Evolutionary conservation across 1,284 basidiomycete genomes (phyloP).

Genomic region (Clitocybe nebularis): DNA sequence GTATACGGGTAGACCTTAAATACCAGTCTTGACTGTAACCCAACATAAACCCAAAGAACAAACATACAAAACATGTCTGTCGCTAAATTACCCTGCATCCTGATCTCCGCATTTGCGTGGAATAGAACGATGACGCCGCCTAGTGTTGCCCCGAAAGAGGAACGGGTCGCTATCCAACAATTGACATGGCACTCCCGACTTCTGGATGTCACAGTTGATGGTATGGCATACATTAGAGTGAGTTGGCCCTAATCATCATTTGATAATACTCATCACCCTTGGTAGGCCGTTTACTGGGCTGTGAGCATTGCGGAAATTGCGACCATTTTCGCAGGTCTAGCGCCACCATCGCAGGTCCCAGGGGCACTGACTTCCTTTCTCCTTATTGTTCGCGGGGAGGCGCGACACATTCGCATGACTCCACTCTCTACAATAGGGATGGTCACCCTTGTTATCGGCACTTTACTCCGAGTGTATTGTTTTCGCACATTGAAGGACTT

Average conservation of each 20-base stretch:
- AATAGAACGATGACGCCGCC: neutral
- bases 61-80: too few species aligned
- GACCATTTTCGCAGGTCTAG: neutral
- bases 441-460: slow-evolving; percentile 1
- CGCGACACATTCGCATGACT: neutral
- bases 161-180: too few species aligned
- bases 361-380: neutral
- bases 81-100: neutral
- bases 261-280: neutral
- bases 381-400: neutral
- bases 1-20: too few species aligned
- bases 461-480: slow-evolving; percentile 8
- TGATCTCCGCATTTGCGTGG: neutral
- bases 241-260: neutral
- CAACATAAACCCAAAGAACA: too few species aligned
- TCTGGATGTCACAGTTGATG: too few species aligned
- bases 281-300: slow-evolving; percentile 1
- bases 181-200: too few species aligned
- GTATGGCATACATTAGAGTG: too few species aligned
- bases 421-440: neutral
- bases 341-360: neutral
- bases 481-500: slow-evolving; percentile 8
- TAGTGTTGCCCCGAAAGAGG: neutral
- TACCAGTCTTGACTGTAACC: too few species aligned
- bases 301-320: slow-evolving; percentile 1